Evolutionary conservation across 1,284 basidiomycete species (phyloP).

Genomic region (Rhodotorula sp.): DNA sequence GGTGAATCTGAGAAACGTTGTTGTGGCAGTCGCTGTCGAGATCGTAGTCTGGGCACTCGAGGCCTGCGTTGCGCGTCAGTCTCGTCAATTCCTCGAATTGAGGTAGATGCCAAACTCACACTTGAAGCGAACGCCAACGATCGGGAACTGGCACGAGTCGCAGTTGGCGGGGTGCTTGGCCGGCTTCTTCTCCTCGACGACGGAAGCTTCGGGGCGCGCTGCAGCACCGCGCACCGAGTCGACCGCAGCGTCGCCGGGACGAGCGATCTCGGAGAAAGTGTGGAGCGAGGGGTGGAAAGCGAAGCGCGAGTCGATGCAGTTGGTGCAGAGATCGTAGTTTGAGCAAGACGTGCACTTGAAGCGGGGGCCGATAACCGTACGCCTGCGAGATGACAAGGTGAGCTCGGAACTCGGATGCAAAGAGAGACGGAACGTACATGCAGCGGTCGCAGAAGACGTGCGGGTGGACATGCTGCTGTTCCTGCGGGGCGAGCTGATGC

Average conservation of each 20-base stretch:
- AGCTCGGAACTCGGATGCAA: not conserved
- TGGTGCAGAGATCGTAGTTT: slow-evolving; percentile 65
- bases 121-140: slow-evolving; percentile 70
- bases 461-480: slow-evolving; percentile 8
- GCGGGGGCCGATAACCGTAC: slow-evolving; percentile 46
- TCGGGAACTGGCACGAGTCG: slow-evolving; percentile 57
- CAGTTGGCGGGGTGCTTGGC: slow-evolving; percentile 42
- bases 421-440: not conserved
- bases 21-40: slow-evolving; percentile 17
- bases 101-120: slow-evolving; percentile 15
- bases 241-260: slow-evolving; percentile 13
- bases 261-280: slow-evolving; percentile 24
- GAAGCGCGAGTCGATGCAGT: slow-evolving; percentile 23
- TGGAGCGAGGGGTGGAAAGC: slow-evolving; percentile 20
- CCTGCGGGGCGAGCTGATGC: not conserved
- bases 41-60: slow-evolving; percentile 37
- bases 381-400: not conserved
- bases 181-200: not conserved
- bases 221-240: not conserved
- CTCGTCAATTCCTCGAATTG: not conserved
- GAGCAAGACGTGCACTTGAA: slow-evolving; percentile 46
- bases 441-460: slow-evolving; percentile 37
- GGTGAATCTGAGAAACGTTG: slow-evolving; percentile 27
- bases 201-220: slow-evolving; percentile 1
- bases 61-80: not conserved